Evolutionary conservation across 176 grass and related monocot genomes (phyloP).

Genomic region (Lolium rigidum): DNA sequence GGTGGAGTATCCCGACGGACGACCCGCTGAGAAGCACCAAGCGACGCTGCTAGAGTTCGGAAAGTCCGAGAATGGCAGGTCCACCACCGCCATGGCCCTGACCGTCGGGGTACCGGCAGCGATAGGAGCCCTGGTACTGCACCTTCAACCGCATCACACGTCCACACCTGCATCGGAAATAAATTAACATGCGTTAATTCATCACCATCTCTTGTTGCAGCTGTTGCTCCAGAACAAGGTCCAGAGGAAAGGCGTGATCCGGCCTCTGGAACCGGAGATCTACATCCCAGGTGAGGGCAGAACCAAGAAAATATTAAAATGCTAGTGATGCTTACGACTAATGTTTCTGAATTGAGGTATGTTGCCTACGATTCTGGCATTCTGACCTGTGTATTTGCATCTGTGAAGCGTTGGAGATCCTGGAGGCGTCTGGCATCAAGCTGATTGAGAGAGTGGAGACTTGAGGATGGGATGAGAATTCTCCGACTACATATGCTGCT

Average conservation of each 20-base stretch:
- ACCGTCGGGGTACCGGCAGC: conserved; percentile 90
- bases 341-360: neutral
- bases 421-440: conserved; percentile 85
- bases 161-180: neutral
- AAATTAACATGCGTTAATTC: conserved; percentile 26
- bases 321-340: neutral
- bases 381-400: conserved; percentile 1
- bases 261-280: conserved; percentile 81
- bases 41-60: conserved; percentile 87
- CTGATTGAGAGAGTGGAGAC: conserved; percentile 72
- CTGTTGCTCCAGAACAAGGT: conserved; percentile 85
- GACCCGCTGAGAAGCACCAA: conserved; percentile 71
- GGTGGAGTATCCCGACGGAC: conserved; percentile 68
- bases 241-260: conserved; percentile 75
- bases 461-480: conserved; percentile 34
- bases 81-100: conserved; percentile 89
- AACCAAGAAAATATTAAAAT: neutral
- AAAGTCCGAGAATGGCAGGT: conserved; percentile 63
- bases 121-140: conserved; percentile 77
- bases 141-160: neutral
- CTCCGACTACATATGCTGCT: conserved; percentile 9
- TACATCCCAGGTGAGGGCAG: conserved; percentile 78
- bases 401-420: conserved; percentile 81
- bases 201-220: conserved; percentile 54
- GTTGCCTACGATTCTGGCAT: neutral